Evolutionary conservation across 495 filamentous ascomycete species (phyloP).

Genomic region (Elasticomyces elasticus): DNA sequence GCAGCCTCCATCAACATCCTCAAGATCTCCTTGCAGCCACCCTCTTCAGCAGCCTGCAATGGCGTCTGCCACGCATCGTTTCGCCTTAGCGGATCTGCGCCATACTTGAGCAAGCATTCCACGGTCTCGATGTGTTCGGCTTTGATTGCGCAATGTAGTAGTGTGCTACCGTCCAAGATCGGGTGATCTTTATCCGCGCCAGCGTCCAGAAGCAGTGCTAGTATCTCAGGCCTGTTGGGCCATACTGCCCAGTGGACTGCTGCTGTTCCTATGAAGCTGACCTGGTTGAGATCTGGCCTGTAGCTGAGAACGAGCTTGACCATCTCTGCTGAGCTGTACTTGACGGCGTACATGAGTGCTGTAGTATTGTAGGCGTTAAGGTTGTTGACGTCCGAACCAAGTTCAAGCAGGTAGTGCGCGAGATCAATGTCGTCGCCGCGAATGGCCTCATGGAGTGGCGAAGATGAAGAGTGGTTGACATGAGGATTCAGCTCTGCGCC

Average conservation of each 20-base stretch:
- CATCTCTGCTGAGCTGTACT: constrained; percentile 9
- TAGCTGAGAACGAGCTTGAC: constrained; percentile 5
- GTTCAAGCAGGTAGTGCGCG: constrained; percentile 10
- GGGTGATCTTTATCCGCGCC: constrained; percentile 11
- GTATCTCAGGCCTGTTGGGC: constrained; percentile 4
- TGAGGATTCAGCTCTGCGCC: constrained; percentile 17
- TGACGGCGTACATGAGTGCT: constrained; percentile 21
- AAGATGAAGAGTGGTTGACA: constrained; percentile 11
- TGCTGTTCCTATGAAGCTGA: constrained; percentile 11
- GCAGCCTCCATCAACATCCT: constrained; percentile 5
- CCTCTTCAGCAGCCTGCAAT: constrained; percentile 7
- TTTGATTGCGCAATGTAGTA: constrained; percentile 15
- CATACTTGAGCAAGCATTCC: constrained; percentile 7
- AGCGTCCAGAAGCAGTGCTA: constrained; percentile 13
- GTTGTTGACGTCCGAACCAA: constrained; percentile 16
- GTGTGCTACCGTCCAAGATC: constrained; percentile 13
- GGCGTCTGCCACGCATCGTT: constrained; percentile 17
- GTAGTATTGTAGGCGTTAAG: constrained; percentile 17
- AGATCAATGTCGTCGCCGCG: constrained; percentile 12
- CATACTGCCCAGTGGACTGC: constrained; percentile 18
- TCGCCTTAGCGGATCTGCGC: constrained; percentile 8
- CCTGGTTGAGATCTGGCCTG: constrained; percentile 10
- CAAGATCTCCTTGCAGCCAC: constrained; percentile 1
- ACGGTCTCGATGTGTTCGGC: constrained; percentile 1
- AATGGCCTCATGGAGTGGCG: constrained; percentile 17